Conservation (phyloP, 2,329 filamentous ascomycete species). For the Aspergillus sp. region DNA sequence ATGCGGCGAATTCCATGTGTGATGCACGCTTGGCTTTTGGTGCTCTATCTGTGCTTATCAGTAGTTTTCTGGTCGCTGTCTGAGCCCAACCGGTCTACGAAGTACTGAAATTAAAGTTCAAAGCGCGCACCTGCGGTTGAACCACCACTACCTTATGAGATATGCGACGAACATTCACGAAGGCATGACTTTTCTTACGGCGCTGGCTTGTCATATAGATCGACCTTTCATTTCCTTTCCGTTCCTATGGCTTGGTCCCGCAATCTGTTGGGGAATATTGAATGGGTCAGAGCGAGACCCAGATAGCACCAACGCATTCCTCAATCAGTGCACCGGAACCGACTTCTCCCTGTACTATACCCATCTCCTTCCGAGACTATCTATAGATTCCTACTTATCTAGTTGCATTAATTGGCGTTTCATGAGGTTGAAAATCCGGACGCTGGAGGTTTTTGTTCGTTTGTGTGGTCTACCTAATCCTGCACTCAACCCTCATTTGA, state of each 20-base stretch:
- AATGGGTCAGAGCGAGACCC: background rate
- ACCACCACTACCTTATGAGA: constrained; percentile 8
- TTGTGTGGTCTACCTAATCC: background rate
- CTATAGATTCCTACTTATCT: constrained; percentile 5
- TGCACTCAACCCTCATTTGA: background rate
- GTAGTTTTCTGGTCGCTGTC: constrained; percentile 17
- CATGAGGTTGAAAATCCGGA: background rate
- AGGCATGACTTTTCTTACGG: constrained; percentile 13
- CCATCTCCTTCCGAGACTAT: background rate
- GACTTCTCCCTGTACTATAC: constrained; percentile 6
- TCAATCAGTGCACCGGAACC: background rate
- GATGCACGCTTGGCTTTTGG: constrained; percentile 14
- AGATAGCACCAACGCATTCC: background rate
- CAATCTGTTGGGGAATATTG: background rate
- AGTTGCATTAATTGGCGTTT: background rate
- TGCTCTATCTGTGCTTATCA: constrained; percentile 25
- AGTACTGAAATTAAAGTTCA: background rate
- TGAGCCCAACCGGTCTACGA: constrained; percentile 13
- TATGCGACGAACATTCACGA: constrained; percentile 11
- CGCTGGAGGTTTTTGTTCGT: background rate
- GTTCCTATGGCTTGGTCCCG: background rate
- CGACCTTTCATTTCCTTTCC: background rate
- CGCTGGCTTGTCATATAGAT: constrained; percentile 10
- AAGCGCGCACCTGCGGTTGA: background rate
- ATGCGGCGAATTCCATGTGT: constrained; percentile 17